These are phyloP conservation scores for Saturnispora zaruensis DNA, from an alignment of 805 yeast species.

Conservation along the genomic window DNA sequence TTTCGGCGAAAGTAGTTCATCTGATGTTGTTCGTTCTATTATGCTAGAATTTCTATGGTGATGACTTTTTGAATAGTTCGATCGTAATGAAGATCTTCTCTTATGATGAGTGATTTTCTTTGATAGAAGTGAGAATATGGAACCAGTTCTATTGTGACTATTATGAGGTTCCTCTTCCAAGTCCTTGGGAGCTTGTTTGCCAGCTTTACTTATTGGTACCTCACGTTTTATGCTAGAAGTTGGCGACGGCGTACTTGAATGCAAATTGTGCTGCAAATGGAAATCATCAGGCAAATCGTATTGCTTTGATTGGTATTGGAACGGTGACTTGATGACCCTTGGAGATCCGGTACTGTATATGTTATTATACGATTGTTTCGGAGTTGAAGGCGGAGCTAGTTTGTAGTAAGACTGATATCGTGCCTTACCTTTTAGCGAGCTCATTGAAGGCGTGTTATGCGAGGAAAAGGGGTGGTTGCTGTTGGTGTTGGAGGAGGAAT, in stretches of 20 bases:
- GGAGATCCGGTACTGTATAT: neutral
- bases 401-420: conserved; percentile 28
- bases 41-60: conserved; percentile 12
- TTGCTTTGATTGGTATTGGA: conserved; percentile 26
- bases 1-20: conserved; percentile 17
- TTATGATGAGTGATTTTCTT: conserved; percentile 22
- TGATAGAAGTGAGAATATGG: conserved; percentile 22
- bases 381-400: conserved; percentile 16
- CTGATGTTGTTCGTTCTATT: conserved; percentile 23
- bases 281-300: conserved; percentile 25
- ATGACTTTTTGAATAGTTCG: conserved; percentile 13
- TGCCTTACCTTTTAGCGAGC: conserved; percentile 23
- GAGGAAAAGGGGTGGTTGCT: conserved; percentile 10
- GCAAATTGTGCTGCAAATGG: neutral
- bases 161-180: neutral
- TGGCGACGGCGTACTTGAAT: conserved; percentile 1
- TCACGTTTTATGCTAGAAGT: conserved; percentile 7
- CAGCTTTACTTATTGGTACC: neutral
- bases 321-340: conserved; percentile 20
- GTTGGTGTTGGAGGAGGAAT: conserved; percentile 13
- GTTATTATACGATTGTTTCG: conserved; percentile 6
- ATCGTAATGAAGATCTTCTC: conserved; percentile 20
- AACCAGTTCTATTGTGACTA: conserved; percentile 18
- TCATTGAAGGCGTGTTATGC: conserved; percentile 17
- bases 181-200: neutral